Conservation (phyloP, 805 yeast genomes). For the Blastobotrys muscicola region DNA sequence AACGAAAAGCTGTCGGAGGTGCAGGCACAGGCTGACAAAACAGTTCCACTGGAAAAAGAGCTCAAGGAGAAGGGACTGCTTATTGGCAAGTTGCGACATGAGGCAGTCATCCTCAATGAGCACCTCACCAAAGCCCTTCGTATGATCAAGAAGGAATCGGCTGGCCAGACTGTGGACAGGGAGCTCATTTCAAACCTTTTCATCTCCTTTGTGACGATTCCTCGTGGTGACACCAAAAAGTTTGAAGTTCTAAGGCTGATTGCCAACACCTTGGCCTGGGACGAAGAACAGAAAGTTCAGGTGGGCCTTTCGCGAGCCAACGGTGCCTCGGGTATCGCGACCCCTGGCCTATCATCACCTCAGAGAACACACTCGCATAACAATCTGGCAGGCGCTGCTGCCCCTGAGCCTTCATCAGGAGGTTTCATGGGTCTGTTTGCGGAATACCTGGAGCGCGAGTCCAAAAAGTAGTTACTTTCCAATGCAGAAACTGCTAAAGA, state of each 20-base stretch:
- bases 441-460: constrained; percentile 27
- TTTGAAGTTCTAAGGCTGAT: constrained; percentile 84
- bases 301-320: constrained; percentile 23
- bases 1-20: constrained; percentile 28
- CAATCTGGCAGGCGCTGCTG: constrained; percentile 3
- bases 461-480: constrained; percentile 52
- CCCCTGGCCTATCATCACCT: constrained; percentile 8
- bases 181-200: constrained; percentile 81
- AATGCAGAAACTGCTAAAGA: constrained; percentile 86
- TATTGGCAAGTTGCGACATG: constrained; percentile 88
- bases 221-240: constrained; percentile 89
- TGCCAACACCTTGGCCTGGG: constrained; percentile 81
- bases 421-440: constrained; percentile 32
- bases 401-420: constrained; percentile 13
- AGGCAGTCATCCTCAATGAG: constrained; percentile 86
- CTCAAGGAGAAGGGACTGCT: constrained; percentile 62
- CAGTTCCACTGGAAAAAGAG: constrained; percentile 40
- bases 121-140: constrained; percentile 90
- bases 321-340: constrained; percentile 6
- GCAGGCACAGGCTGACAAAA: constrained; percentile 18
- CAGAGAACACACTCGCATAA: constrained; percentile 9
- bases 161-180: constrained; percentile 71
- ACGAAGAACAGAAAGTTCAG: constrained; percentile 40
- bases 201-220: constrained; percentile 74
- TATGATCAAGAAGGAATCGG: constrained; percentile 67